phyloP scores from a whole-genome alignment of 805 yeast species.

The Saccharomycopsis schoenii region DNA sequence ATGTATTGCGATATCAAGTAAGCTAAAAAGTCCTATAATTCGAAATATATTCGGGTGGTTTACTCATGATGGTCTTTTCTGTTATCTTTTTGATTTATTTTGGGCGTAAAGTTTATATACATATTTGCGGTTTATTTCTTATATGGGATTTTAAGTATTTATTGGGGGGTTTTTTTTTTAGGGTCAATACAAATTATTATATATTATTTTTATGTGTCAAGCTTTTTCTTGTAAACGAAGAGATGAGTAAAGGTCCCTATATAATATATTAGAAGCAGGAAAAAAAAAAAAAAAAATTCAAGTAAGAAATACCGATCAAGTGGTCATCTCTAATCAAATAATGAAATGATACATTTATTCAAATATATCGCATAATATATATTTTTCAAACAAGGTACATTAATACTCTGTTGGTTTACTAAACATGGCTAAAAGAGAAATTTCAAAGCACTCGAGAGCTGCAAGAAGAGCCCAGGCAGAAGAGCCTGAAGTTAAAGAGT shows the following conservation, averaged over 20 bases:
- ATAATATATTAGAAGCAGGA: neutral
- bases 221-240: neutral
- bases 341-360: neutral
- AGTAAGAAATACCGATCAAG: neutral
- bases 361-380: neutral
- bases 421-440: conserved; percentile 15
- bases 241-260: neutral
- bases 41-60: conserved; percentile 37
- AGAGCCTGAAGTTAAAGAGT: conserved; percentile 15
- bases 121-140: neutral
- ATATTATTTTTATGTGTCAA: neutral
- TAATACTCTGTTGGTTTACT: neutral
- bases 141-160: conserved; percentile 1
- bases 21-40: conserved; percentile 37
- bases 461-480: conserved; percentile 17
- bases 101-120: conserved; percentile 28
- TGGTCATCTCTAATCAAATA: neutral
- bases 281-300: no score
- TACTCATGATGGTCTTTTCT: conserved; percentile 56
- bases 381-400: neutral
- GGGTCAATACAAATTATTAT: neutral
- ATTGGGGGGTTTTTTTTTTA: neutral
- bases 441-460: conserved; percentile 18
- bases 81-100: conserved; percentile 41
- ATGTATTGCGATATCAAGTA: conserved; percentile 59